Conservation (phyloP, 345 rosid species). For the Aurinia saxatilis region DNA sequence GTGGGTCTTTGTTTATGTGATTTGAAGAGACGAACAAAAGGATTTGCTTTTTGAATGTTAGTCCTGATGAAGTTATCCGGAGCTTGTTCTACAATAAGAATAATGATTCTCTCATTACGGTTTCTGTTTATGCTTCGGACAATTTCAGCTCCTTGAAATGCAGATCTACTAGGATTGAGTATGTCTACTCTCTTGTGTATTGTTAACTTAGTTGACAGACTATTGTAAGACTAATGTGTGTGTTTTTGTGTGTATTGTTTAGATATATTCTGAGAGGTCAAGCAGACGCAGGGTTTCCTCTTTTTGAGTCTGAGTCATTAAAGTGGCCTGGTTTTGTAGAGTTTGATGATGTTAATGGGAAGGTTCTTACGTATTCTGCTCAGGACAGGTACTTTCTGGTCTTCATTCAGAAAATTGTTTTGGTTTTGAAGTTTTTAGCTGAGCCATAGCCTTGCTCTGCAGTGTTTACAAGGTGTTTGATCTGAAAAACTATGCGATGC, state of each 20-base stretch:
- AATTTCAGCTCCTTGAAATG: conserved; percentile 85
- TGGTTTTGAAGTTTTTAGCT: not conserved
- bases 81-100: conserved; percentile 85
- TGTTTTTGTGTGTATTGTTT: not conserved
- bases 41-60: conserved; percentile 70
- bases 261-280: conserved; percentile 70
- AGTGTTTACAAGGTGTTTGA: conserved; percentile 86
- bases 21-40: conserved; percentile 69
- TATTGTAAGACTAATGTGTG: not conserved
- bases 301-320: conserved; percentile 73
- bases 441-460: not conserved
- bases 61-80: conserved; percentile 81
- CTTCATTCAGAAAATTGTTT: not conserved
- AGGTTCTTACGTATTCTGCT: conserved; percentile 79
- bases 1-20: not conserved
- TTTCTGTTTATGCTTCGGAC: conserved; percentile 82
- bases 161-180: conserved; percentile 87
- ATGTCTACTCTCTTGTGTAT: conserved; percentile 10
- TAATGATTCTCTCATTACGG: conserved; percentile 86
- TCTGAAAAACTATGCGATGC: conserved; percentile 67
- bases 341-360: conserved; percentile 88
- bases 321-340: conserved; percentile 95
- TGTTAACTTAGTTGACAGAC: not conserved
- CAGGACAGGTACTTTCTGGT: conserved; percentile 50
- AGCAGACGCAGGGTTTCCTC: conserved; percentile 74